A percentile compares a stretch with the other conserved stretches of the same genome.
phyloP scores from a whole-genome alignment of 2,329 filamentous ascomycete species.

The Alternaria brassicae region DNA sequence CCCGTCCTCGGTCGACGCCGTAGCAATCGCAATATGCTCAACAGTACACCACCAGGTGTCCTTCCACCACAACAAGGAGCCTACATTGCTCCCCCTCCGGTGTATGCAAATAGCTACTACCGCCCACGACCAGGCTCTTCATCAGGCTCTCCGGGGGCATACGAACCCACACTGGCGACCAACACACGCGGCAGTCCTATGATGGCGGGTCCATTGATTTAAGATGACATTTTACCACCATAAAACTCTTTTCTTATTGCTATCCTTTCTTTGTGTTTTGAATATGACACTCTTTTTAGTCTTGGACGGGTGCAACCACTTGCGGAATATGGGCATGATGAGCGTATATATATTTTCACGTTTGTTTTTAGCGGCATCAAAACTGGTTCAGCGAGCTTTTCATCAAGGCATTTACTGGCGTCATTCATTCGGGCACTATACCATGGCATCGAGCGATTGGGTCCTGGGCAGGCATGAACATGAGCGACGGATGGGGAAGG shows the following conservation, averaged over 20 bases:
- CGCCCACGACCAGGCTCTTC: constrained; percentile 39
- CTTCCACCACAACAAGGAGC: constrained; percentile 33
- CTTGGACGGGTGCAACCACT: constrained; percentile 3
- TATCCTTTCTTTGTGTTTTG: not conserved
- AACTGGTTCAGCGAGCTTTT: constrained; percentile 19
- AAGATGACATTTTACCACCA: constrained; percentile 3
- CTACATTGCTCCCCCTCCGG: constrained; percentile 31
- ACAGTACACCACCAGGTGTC: constrained; percentile 31
- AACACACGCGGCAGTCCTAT: constrained; percentile 41
- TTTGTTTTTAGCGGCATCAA: constrained; percentile 37
- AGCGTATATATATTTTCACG: not conserved
- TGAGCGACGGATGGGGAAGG: not conserved
- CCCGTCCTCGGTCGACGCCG: constrained; percentile 43
- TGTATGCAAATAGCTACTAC: constrained; percentile 41
- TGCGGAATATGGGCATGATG: not conserved
- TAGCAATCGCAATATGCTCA: constrained; percentile 47
- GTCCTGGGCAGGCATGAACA: not conserved
- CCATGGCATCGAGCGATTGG: constrained; percentile 23
- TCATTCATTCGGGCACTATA: constrained; percentile 27
- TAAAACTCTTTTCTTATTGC: not conserved
- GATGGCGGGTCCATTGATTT: constrained; percentile 45
- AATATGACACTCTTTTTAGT: constrained; percentile 13
- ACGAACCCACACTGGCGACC: constrained; percentile 37
- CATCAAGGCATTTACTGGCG: constrained; percentile 27
- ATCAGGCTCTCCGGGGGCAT: constrained; percentile 23